phyloP scores from a whole-genome alignment of 148 eudicot genomes.

The Hydrangea macrophylla region DNA sequence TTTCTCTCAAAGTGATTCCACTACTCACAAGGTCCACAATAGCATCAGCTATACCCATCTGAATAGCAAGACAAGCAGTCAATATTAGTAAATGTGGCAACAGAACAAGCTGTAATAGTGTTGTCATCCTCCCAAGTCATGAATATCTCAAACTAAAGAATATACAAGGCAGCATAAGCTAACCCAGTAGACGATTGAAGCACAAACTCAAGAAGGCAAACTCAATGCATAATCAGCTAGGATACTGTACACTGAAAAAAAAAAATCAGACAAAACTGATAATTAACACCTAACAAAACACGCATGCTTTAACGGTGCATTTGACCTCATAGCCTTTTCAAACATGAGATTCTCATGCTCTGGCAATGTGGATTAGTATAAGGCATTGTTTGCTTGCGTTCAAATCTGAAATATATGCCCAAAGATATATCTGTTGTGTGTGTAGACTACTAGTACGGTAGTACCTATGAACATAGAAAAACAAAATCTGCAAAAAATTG shows the following conservation, averaged over 20 bases:
- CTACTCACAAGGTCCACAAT: constrained; percentile 97
- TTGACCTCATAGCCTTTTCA: no score
- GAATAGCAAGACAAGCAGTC: constrained; percentile 9
- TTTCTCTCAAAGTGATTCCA: constrained; percentile 85
- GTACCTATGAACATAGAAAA: no score
- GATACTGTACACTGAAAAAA: no score
- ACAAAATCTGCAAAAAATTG: not conserved
- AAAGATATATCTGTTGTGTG: no score
- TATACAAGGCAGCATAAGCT: not conserved
- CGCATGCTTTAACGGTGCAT: no score
- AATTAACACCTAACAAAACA: no score
- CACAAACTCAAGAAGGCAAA: not conserved
- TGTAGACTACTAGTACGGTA: no score
- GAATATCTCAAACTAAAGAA: not conserved
- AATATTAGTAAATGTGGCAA: constrained; percentile 6
- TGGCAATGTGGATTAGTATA: no score
- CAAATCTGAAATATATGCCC: no score
- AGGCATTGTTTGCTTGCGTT: no score
- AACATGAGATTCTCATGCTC: no score
- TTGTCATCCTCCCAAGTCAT: not conserved
- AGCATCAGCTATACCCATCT: constrained; percentile 99
- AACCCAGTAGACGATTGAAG: not conserved
- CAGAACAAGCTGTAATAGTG: not conserved
- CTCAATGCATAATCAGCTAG: not conserved
- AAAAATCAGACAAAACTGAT: no score